Conservation (phyloP, 2,329 filamentous ascomycete species). For the Xylariaceae sp. region DNA sequence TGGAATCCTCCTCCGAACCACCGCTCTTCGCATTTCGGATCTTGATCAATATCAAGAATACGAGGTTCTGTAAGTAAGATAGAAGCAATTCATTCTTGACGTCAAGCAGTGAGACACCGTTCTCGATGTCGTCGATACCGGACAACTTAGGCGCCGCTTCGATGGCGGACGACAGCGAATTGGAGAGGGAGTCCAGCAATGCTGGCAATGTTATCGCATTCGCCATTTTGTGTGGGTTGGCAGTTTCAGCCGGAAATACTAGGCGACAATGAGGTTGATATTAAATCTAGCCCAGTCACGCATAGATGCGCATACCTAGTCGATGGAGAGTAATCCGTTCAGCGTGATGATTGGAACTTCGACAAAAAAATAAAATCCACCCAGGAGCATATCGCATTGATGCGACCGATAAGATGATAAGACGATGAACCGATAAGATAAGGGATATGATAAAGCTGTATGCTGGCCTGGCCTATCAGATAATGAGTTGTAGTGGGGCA, state of each 20-base stretch:
- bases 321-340: no score
- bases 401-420: not conserved
- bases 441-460: not conserved
- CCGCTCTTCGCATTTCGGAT: slow-evolving; percentile 53
- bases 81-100: slow-evolving; percentile 96
- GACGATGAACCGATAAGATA: not conserved
- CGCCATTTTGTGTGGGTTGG: slow-evolving; percentile 37
- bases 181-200: slow-evolving; percentile 50
- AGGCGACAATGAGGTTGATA: not conserved
- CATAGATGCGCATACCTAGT: not conserved
- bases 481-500: not conserved
- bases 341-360: not conserved
- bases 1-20: slow-evolving; percentile 26
- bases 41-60: slow-evolving; percentile 79
- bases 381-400: not conserved
- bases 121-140: slow-evolving; percentile 65
- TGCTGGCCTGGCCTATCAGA: not conserved
- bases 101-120: slow-evolving; percentile 91
- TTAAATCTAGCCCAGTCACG: not conserved
- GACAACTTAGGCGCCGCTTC: slow-evolving; percentile 60
- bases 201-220: slow-evolving; percentile 45
- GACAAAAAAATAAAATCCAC: not conserved
- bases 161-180: slow-evolving; percentile 57
- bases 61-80: slow-evolving; percentile 90
- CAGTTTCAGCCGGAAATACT: not conserved